These are phyloP conservation scores for Xylaria hypoxylon DNA, from an alignment of 2,329 filamentous ascomycete species.

Conservation along the genomic window DNA sequence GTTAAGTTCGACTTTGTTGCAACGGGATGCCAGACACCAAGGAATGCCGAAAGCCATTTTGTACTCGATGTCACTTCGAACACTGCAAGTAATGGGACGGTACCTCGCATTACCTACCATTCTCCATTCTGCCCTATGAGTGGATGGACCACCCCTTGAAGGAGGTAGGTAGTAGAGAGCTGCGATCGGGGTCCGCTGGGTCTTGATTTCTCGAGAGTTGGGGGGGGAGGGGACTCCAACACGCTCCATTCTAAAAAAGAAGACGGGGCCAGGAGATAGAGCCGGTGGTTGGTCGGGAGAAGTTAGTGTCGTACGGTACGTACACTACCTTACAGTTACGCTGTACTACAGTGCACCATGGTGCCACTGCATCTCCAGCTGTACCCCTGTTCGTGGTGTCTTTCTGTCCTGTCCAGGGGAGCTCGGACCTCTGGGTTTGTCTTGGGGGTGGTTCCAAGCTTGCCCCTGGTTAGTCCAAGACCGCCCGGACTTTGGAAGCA, in stretches of 20 bases:
- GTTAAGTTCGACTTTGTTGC: conserved; percentile 34
- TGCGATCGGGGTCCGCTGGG: conserved; percentile 41
- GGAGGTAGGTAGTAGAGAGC: conserved; percentile 25
- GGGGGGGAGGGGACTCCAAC: conserved; percentile 19
- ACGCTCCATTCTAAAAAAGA: conserved; percentile 39
- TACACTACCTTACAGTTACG: background rate
- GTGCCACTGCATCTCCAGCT: conserved; percentile 10
- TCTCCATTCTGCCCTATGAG: conserved; percentile 26
- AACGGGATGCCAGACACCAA: conserved; percentile 32
- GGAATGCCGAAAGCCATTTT: conserved; percentile 38
- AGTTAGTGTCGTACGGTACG: conserved; percentile 13
- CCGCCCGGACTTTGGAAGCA: conserved; percentile 7
- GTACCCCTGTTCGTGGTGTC: conserved; percentile 6
- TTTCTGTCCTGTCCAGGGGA: conserved; percentile 2
- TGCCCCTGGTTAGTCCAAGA: conserved; percentile 19
- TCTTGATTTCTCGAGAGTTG: conserved; percentile 14
- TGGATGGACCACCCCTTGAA: conserved; percentile 24
- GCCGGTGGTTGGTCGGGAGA: conserved; percentile 36
- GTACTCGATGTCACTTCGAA: conserved; percentile 40
- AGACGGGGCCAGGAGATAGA: conserved; percentile 25
- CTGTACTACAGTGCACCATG: conserved; percentile 1
- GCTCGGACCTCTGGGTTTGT: conserved; percentile 28
- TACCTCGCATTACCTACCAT: conserved; percentile 44
- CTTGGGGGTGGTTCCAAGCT: conserved; percentile 21
- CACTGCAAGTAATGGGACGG: conserved; percentile 43